A percentile compares a stretch with the other conserved stretches of the same genome.
phyloP scores from a whole-genome alignment of 176 grass and related monocot genomes.

The Paspalum notatum region DNA sequence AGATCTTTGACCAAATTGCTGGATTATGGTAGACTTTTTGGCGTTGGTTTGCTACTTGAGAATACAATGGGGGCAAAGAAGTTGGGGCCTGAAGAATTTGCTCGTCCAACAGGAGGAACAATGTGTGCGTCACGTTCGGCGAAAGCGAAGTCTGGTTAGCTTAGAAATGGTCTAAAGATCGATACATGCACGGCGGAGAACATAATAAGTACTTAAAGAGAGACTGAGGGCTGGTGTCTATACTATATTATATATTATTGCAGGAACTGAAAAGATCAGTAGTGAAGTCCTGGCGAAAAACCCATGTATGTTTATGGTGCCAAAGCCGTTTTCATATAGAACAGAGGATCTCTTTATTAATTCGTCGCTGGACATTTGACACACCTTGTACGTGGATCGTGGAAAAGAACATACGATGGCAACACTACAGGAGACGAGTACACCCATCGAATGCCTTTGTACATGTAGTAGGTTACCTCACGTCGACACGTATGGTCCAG shows the following conservation, averaged over 20 bases:
- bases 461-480: background rate
- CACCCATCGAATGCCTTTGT: background rate
- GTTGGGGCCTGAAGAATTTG: conserved; percentile 4
- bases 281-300: background rate
- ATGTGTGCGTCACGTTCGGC: background rate
- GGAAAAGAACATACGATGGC: background rate
- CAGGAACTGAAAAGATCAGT: background rate
- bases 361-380: background rate
- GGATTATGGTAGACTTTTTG: conserved; percentile 39
- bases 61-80: conserved; percentile 21
- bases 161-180: background rate
- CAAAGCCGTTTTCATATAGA: background rate
- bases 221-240: background rate
- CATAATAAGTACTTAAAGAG: no score
- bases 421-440: background rate
- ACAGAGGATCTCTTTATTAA: background rate
- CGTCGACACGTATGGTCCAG: background rate
- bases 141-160: conserved; percentile 17
- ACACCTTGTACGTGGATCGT: no score
- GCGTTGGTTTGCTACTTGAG: background rate
- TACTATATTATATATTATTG: background rate
- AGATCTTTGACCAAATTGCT: conserved; percentile 31
- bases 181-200: no score
- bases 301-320: background rate
- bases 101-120: no score